phyloP scores from a whole-genome alignment of 495 filamentous ascomycete genomes.

The Hyphodiscus hymeniophilus region DNA sequence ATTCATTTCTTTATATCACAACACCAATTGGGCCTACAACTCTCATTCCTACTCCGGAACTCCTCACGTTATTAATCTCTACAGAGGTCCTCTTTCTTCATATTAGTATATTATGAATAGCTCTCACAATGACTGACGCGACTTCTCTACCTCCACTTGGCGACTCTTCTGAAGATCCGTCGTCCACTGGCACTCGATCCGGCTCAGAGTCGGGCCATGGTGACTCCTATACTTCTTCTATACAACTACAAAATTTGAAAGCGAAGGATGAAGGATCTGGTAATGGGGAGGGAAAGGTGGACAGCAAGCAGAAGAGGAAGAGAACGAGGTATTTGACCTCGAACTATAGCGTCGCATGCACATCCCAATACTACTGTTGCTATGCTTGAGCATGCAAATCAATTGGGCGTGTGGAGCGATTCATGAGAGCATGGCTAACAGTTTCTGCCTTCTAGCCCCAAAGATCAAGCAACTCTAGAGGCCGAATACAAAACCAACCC shows the following conservation, averaged over 20 bases:
- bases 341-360: background rate
- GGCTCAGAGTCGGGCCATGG: constrained; percentile 10
- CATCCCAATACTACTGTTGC: background rate
- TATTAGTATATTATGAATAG: constrained; percentile 20
- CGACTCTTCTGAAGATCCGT: constrained; percentile 13
- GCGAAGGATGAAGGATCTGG: constrained; percentile 10
- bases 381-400: background rate
- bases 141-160: constrained; percentile 20
- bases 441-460: constrained; percentile 44
- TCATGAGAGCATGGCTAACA: background rate
- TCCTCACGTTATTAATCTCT: constrained; percentile 1
- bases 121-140: constrained; percentile 22
- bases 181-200: background rate
- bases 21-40: constrained; percentile 13
- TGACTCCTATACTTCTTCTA: constrained; percentile 7
- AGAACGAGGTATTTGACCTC: constrained; percentile 40
- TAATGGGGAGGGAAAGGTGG: constrained; percentile 8
- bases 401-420: background rate
- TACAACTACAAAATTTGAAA: background rate
- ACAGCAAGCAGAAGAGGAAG: constrained; percentile 38
- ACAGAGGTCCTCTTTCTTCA: constrained; percentile 3
- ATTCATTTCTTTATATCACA: constrained; percentile 3
- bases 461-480: constrained; percentile 89
- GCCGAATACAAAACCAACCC: constrained; percentile 76
- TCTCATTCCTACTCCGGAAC: background rate